phyloP scores from a whole-genome alignment of 164 flowering plant species.

The Warburgia ugandensis region DNA sequence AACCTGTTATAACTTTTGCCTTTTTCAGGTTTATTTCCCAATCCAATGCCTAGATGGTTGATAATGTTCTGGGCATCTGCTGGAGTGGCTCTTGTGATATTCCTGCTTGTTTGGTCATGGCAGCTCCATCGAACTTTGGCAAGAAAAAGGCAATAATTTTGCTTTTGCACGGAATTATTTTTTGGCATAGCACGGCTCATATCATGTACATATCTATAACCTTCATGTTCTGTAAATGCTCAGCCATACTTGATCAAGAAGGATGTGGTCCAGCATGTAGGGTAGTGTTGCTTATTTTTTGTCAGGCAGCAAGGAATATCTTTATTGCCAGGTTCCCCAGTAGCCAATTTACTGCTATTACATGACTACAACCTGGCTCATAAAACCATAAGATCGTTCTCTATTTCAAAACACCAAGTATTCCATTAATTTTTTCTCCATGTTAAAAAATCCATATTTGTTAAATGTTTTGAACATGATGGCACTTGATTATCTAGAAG shows the following conservation, averaged over 20 bases:
- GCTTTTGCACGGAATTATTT: slow-evolving; percentile 23
- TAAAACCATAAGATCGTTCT: no score
- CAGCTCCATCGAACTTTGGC: slow-evolving; percentile 44
- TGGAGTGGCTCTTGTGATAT: slow-evolving; percentile 38
- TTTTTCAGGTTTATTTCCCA: slow-evolving; percentile 70
- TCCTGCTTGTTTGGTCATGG: slow-evolving; percentile 74
- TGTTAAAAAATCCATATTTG: no score
- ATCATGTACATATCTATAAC: slow-evolving; percentile 41
- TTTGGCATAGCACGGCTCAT: slow-evolving; percentile 15
- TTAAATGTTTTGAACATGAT: no score
- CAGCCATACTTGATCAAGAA: slow-evolving; percentile 15
- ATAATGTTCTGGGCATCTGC: slow-evolving; percentile 57
- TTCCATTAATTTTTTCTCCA: no score
- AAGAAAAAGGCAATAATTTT: slow-evolving; percentile 48
- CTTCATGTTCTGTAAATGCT: slow-evolving; percentile 46
- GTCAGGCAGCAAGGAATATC: slow-evolving; percentile 12
- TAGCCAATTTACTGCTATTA: no score
- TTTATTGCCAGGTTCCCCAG: slow-evolving; percentile 4
- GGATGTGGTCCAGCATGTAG: slow-evolving; percentile 13
- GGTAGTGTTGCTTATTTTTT: slow-evolving; percentile 13
- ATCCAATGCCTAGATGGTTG: slow-evolving; percentile 79
- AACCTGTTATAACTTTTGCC: neutral
- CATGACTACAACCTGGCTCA: no score
- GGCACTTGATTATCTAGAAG: no score
- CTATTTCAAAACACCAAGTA: no score